A percentile compares a stretch with the other conserved stretches of the same genome.
phyloP scores from a whole-genome alignment of 306 rosid genomes.

The Vigna nakashimae region DNA sequence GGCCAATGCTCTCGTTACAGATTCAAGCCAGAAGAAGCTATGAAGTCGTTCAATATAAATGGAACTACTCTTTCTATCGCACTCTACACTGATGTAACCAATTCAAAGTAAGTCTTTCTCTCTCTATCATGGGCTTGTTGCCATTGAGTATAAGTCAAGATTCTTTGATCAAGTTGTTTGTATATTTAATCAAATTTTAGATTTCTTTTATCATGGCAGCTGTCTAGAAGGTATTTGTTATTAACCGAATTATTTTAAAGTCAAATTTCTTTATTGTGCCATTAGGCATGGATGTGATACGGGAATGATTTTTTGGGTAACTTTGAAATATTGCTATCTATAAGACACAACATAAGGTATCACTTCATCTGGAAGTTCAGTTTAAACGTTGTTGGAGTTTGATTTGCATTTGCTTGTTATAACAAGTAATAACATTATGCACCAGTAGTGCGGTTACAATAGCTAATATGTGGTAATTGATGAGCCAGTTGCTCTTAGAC shows the following conservation, averaged over 20 bases:
- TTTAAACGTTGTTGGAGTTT: constrained; percentile 7
- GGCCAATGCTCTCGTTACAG: constrained; percentile 7
- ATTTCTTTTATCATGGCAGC: neutral
- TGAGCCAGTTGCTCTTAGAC: constrained; percentile 11
- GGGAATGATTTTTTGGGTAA: constrained; percentile 4
- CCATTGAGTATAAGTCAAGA: too few species aligned
- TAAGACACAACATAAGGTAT: neutral
- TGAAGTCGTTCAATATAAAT: constrained; percentile 70
- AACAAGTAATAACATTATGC: constrained; percentile 1
- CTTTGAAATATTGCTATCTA: neutral
- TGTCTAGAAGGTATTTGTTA: constrained; percentile 7
- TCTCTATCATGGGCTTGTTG: constrained; percentile 6
- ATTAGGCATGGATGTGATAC: neutral
- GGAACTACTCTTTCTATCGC: constrained; percentile 67
- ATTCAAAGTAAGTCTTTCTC: constrained; percentile 68
- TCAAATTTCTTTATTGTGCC: constrained; percentile 8
- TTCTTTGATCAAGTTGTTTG: too few species aligned
- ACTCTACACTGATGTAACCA: constrained; percentile 75
- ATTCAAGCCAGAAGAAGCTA: constrained; percentile 46
- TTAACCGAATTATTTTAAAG: neutral
- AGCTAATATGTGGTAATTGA: neutral
- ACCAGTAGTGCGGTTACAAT: neutral
- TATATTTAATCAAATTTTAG: neutral
- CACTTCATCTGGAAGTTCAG: constrained; percentile 9
- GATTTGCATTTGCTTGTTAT: constrained; percentile 15